Base-by-base conservation (phyloP, 2,329 filamentous ascomycete species). In the Colletotrichum sp. region DNA sequence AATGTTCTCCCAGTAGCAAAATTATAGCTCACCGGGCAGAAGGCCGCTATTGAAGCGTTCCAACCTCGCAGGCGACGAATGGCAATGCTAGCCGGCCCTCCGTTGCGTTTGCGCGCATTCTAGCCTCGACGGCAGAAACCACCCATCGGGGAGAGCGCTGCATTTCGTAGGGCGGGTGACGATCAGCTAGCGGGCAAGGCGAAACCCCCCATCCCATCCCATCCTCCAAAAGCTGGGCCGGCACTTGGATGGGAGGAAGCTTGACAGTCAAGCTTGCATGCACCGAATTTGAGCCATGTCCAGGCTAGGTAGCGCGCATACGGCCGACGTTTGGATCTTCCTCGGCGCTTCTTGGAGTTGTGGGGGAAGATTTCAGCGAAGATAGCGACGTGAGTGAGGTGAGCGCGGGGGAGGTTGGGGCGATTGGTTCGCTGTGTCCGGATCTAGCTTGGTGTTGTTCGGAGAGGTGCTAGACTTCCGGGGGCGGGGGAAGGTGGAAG, bases 301-400 rank as follows among this genome's bases (percentile, higher is more conserved):
- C 26, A 61, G 18, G 58, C 58, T 61, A 34, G 14, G 26, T 56
- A 56, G 52, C 52, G 28, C 56, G 56, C 28, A 8, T 14, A 18
- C 13, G 26, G 16, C 58, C 58, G 28, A 61, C 28, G 18, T 61
- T 52, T 61, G 58, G 28, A 32, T 61, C 26, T 32, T 61, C 55
- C 58, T 61, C 58, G 58, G 58, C 58, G 58, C 58, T 61, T 61
- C 58, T 34, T 21, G 58, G 12, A n/a, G 58, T 34, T 34, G 58
- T 61, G 58, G 18, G 58, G 58, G 28, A 30, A 30, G 58, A 61
- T 56, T 67, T 77, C 75, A 77, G 48, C 77, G 69, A 75, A 34
- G n/a, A 75, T 75, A 73, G 43, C 63, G 30, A 73, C 63, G 63
- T 26, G 43, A 55, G 38, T 56, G 30, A 69, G 43, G 56, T 26